Evolutionary conservation across 2,329 filamentous ascomycete species (phyloP).

Genomic region (Exophiala spinifera): DNA sequence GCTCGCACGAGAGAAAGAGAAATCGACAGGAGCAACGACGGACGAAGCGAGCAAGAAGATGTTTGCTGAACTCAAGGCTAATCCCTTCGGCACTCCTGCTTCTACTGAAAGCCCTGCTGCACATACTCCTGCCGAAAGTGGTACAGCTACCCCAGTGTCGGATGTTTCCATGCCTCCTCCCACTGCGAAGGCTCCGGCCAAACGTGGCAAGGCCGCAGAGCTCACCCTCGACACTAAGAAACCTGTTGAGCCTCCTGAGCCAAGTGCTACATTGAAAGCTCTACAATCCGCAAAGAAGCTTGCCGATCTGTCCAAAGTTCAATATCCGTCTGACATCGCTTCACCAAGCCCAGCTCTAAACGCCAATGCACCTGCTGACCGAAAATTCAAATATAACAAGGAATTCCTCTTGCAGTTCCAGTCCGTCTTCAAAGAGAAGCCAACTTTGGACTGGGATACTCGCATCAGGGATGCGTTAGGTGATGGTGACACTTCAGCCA

Average conservation of each 20-base stretch:
- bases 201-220: slow-evolving; percentile 74
- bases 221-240: slow-evolving; percentile 88
- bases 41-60: slow-evolving; percentile 38
- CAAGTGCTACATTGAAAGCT: slow-evolving; percentile 88
- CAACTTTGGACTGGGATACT: slow-evolving; percentile 85
- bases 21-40: slow-evolving; percentile 32
- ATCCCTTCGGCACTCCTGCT: slow-evolving; percentile 34
- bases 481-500: slow-evolving; percentile 66
- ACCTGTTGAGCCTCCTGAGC: slow-evolving; percentile 83
- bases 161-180: slow-evolving; percentile 48
- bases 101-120: slow-evolving; percentile 32
- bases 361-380: slow-evolving; percentile 62
- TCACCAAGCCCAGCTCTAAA: slow-evolving; percentile 94
- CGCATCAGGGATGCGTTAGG: slow-evolving; percentile 84
- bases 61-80: slow-evolving; percentile 46
- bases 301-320: slow-evolving; percentile 70
- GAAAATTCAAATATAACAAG: slow-evolving; percentile 94
- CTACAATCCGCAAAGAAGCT: slow-evolving; percentile 89
- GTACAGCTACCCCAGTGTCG: slow-evolving; percentile 45
- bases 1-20: slow-evolving; percentile 43
- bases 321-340: slow-evolving; percentile 78
- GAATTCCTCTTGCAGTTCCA: slow-evolving; percentile 96
- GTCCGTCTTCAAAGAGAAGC: slow-evolving; percentile 92
- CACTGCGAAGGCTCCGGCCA: slow-evolving; percentile 56
- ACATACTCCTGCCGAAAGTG: slow-evolving; percentile 43